Conservation (phyloP, 2,329 filamentous ascomycete genomes). For the Pyricularia pennisetigena region DNA sequence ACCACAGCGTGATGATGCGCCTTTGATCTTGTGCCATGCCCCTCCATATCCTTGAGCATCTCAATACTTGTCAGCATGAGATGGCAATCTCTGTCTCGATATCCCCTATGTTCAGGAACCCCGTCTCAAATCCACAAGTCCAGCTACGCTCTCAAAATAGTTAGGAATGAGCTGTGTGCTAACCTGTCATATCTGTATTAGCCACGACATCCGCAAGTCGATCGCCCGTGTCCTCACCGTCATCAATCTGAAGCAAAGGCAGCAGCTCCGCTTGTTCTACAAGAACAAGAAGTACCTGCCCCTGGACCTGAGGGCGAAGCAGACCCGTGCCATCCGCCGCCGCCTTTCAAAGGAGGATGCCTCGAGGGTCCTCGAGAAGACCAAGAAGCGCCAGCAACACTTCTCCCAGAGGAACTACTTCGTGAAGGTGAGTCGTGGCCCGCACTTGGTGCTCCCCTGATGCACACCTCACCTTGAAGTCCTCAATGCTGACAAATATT, state of each 20-base stretch:
- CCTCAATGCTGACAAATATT: background rate
- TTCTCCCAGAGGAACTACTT: slow-evolving; percentile 99
- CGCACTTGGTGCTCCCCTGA: no score
- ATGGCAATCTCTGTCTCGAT: background rate
- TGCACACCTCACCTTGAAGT: background rate
- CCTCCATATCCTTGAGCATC: background rate
- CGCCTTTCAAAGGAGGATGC: slow-evolving; percentile 88
- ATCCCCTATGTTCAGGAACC: background rate
- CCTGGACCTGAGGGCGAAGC: slow-evolving; percentile 96
- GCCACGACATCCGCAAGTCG: slow-evolving; percentile 98
- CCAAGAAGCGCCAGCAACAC: slow-evolving; percentile 90
- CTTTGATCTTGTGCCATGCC: background rate
- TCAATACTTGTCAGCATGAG: background rate
- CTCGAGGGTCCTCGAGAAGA: slow-evolving; percentile 77
- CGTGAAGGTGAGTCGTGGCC: slow-evolving; percentile 67
- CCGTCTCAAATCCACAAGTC: background rate
- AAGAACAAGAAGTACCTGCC: slow-evolving; percentile 99
- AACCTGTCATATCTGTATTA: slow-evolving; percentile 26
- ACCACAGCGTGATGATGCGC: background rate
- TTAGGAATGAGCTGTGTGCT: background rate
- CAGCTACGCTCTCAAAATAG: background rate
- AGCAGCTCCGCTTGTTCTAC: slow-evolving; percentile 98
- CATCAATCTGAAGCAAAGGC: slow-evolving; percentile 99
- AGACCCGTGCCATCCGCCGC: slow-evolving; percentile 96
- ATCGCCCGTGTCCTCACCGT: slow-evolving; percentile 98